A percentile compares a stretch with the other conserved stretches of the same genome.
Evolutionary conservation across 2,329 filamentous ascomycete genomes (phyloP).

Genomic region (Ramularia endophylla): DNA sequence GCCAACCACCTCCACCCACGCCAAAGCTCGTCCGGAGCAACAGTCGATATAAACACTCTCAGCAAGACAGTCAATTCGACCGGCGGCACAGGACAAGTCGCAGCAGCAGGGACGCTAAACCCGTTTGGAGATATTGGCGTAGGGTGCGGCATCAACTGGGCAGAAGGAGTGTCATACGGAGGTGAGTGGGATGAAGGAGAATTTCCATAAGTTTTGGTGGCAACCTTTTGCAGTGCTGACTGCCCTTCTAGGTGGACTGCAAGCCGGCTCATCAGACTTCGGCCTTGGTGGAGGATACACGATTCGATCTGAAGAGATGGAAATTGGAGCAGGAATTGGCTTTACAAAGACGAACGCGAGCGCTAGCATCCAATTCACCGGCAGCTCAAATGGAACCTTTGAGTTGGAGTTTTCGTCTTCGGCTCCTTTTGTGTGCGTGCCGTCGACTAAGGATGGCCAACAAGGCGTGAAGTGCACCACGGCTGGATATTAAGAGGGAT

Average conservation of each 20-base stretch:
- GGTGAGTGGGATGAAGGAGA: constrained; percentile 4
- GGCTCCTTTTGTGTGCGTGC: constrained; percentile 8
- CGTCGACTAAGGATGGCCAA: constrained; percentile 2
- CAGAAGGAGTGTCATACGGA: constrained; percentile 11
- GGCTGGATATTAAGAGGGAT: not conserved
- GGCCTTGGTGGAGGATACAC: constrained; percentile 18
- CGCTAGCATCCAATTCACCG: constrained; percentile 13
- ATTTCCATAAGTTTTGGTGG: too few species aligned
- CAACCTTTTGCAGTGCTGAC: not conserved
- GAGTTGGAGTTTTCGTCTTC: constrained; percentile 12
- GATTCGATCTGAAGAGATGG: constrained; percentile 11
- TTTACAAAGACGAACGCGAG: constrained; percentile 10
- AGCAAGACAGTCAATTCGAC: constrained; percentile 12
- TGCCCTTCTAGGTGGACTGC: constrained; percentile 10
- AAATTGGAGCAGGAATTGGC: constrained; percentile 14
- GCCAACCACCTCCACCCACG: too few species aligned
- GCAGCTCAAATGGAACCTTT: constrained; percentile 12
- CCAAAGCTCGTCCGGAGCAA: constrained; percentile 1
- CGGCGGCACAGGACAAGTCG: constrained; percentile 12
- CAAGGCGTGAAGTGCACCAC: not conserved
- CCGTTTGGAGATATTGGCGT: constrained; percentile 14
- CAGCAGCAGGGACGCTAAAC: constrained; percentile 9
- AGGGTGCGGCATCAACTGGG: constrained; percentile 18
- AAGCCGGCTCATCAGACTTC: constrained; percentile 14
- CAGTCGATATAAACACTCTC: constrained; percentile 9